phyloP scores from a whole-genome alignment of 768 basidiomycete genomes.

The Saitozyma podzolica region DNA sequence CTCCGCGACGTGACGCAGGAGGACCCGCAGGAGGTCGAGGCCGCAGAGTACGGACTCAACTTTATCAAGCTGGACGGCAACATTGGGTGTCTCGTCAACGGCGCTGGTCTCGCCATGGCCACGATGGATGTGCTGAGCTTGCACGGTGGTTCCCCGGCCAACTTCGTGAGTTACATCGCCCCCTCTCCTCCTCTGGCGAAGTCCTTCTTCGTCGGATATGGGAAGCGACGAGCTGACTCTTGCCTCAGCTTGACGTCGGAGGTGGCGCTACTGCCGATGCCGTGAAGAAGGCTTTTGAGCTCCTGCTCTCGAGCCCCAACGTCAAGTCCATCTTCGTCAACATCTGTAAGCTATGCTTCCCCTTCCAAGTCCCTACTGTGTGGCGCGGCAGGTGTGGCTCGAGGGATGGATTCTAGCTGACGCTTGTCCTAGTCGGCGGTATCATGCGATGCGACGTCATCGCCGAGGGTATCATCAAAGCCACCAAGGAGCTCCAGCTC shows the following conservation, averaged over 20 bases:
- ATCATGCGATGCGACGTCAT: constrained; percentile 94
- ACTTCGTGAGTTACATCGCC: constrained; percentile 61
- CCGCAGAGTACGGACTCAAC: constrained; percentile 91
- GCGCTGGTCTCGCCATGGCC: constrained; percentile 98
- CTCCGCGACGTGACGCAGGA: constrained; percentile 93
- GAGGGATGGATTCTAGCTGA: neutral
- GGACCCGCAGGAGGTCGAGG: constrained; percentile 95
- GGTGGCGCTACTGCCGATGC: constrained; percentile 98
- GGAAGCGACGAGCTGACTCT: too few species aligned
- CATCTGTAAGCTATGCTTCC: constrained; percentile 49
- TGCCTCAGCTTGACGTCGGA: constrained; percentile 75
- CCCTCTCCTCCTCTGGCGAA: neutral
- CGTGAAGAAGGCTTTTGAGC: constrained; percentile 98
- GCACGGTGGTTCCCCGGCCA: constrained; percentile 92
- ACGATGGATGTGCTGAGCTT: constrained; percentile 99
- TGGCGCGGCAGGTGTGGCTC: neutral
- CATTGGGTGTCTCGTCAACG: constrained; percentile 96
- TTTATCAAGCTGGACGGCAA: constrained; percentile 99
- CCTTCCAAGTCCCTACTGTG: neutral
- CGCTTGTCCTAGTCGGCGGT: constrained; percentile 57
- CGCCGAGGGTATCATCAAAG: constrained; percentile 85
- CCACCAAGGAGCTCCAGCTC: constrained; percentile 84
- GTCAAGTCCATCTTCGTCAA: constrained; percentile 99
- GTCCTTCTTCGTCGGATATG: neutral
- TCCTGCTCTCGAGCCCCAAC: constrained; percentile 81